phyloP scores from a whole-genome alignment of 1,139 yeast genomes.

The Hemisphaericaspora xylanilytica region DNA sequence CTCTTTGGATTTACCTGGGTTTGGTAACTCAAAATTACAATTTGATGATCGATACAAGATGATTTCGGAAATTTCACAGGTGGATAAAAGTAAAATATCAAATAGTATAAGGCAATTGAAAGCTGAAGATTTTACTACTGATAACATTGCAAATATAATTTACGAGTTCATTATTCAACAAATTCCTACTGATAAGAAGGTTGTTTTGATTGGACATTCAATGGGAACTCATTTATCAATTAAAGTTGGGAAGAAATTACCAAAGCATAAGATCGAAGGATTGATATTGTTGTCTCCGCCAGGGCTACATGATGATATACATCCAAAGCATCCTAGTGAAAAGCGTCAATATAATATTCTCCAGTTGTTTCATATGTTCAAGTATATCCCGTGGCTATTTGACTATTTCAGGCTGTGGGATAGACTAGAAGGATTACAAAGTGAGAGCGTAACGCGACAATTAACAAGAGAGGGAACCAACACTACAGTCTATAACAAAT shows the following conservation, averaged over 20 bases:
- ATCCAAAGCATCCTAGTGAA: conserved; percentile 1
- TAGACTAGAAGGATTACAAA: conserved; percentile 58
- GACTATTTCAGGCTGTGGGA: conserved; percentile 58
- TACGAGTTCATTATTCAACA: conserved; percentile 38
- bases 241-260: conserved; percentile 45
- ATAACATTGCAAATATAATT: conserved; percentile 46
- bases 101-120: conserved; percentile 31
- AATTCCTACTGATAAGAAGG: conserved; percentile 42
- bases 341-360: not conserved
- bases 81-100: conserved; percentile 30
- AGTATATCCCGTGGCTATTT: conserved; percentile 51
- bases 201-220: conserved; percentile 70
- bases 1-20: conserved; percentile 73
- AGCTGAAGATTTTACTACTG: conserved; percentile 48
- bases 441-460: conserved; percentile 57
- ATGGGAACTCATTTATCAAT: conserved; percentile 66
- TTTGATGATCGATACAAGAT: conserved; percentile 19
- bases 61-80: conserved; percentile 23
- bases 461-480: conserved; percentile 31
- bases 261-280: conserved; percentile 42
- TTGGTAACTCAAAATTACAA: conserved; percentile 52
- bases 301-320: conserved; percentile 32
- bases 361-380: conserved; percentile 17
- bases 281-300: conserved; percentile 57
- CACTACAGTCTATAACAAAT: conserved; percentile 40